Evolutionary conservation across 306 rosid genomes (phyloP).

Genomic region (Oxytropis ochrocephala): DNA sequence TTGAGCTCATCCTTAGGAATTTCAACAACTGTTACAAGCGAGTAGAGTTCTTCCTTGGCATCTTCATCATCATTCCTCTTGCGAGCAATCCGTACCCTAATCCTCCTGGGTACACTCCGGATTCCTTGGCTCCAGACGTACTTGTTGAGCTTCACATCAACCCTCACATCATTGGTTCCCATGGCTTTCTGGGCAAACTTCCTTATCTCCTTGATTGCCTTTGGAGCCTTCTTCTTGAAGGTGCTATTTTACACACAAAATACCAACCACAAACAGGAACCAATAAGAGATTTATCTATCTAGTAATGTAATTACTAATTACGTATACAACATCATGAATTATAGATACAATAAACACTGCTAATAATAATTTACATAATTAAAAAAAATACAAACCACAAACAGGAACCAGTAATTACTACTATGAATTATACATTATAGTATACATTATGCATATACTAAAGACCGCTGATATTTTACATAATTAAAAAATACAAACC

Average conservation of each 20-base stretch:
- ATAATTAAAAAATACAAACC: too few relatives aligned
- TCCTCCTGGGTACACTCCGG: conserved; percentile 90
- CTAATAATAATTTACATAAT: too few relatives aligned
- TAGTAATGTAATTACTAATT: too few relatives aligned
- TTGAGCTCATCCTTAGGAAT: conserved; percentile 74
- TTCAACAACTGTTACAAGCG: conserved; percentile 88
- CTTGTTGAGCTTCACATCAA: conserved; percentile 91
- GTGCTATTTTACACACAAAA: conserved; percentile 44
- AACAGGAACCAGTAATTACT: too few relatives aligned
- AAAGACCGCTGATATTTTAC: too few relatives aligned
- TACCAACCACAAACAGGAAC: background rate
- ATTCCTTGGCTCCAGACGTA: conserved; percentile 91
- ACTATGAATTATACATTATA: too few relatives aligned
- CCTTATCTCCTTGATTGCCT: conserved; percentile 91
- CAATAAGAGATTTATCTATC: background rate
- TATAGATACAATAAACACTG: too few relatives aligned
- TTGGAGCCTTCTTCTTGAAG: conserved; percentile 95
- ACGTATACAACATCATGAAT: background rate
- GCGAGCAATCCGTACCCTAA: conserved; percentile 93
- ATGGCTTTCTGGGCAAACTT: conserved; percentile 86
- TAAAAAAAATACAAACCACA: too few relatives aligned
- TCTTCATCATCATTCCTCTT: conserved; percentile 96
- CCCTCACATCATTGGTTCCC: conserved; percentile 91
- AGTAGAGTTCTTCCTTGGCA: conserved; percentile 92
- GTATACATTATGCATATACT: too few relatives aligned